Conservation (phyloP, 805 yeast genomes). For the Kodamaea kaohsiungensis region DNA sequence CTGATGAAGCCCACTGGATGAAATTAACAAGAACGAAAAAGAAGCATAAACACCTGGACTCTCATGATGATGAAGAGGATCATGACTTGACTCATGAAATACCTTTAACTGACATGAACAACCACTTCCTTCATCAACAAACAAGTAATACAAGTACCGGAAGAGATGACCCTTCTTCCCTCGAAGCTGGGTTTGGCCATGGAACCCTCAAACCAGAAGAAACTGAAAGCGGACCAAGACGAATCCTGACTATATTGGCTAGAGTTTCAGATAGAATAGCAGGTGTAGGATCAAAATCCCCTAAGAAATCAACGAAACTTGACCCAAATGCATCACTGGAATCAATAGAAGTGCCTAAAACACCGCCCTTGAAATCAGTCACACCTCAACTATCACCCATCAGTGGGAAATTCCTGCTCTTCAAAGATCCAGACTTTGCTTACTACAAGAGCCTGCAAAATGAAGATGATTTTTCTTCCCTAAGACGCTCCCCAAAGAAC, state of each 20-base stretch:
- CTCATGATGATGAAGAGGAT: not conserved
- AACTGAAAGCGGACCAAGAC: not conserved
- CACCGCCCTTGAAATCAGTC: not conserved
- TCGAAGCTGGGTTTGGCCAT: slow-evolving; percentile 2
- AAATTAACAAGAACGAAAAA: not conserved
- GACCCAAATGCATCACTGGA: not conserved
- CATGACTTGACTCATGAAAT: slow-evolving; percentile 1
- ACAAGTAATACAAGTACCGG: not conserved
- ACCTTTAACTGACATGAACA: slow-evolving; percentile 1
- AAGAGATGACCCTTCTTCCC: slow-evolving; percentile 15
- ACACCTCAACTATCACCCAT: not conserved
- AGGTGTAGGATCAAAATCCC: slow-evolving; percentile 18
- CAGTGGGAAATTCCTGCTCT: slow-evolving; percentile 3
- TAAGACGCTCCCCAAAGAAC: not conserved
- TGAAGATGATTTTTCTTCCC: not conserved
- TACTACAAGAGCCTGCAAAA: not conserved
- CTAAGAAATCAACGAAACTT: not conserved
- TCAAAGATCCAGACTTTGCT: slow-evolving; percentile 6
- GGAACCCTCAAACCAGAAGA: not conserved
- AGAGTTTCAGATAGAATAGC: slow-evolving; percentile 38
- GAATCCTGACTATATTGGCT: slow-evolving; percentile 18
- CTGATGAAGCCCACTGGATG: slow-evolving; percentile 8
- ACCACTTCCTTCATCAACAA: not conserved
- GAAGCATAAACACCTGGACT: not conserved
- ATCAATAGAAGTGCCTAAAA: not conserved